Evolutionary conservation across 768 basidiomycete genomes (phyloP).

Genomic region (Phylloporus rhodoxanthus): DNA sequence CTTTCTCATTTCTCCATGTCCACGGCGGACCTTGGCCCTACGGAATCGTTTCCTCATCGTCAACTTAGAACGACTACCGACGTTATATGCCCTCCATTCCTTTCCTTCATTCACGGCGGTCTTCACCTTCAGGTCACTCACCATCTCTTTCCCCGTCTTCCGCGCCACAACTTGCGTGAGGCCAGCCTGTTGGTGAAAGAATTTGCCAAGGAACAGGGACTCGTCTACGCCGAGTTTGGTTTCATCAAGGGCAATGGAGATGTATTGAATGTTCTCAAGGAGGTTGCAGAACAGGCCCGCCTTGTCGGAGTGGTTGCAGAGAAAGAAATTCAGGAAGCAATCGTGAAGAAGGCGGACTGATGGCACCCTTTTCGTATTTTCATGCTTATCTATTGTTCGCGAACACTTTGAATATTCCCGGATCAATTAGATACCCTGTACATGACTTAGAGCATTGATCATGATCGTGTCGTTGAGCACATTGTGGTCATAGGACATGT

Average conservation of each 20-base stretch:
- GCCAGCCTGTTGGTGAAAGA: conserved; percentile 83
- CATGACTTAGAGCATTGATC: neutral
- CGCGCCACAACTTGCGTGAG: conserved; percentile 83
- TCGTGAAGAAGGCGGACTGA: conserved; percentile 41
- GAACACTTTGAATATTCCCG: neutral
- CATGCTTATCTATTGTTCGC: neutral
- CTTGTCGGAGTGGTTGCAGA: conserved; percentile 79
- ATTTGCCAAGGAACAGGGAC: conserved; percentile 77
- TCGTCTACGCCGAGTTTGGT: conserved; percentile 88
- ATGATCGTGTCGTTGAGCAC: neutral
- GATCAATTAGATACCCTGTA: conserved; percentile 15
- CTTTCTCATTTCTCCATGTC: conserved; percentile 97
- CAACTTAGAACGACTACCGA: conserved; percentile 98
- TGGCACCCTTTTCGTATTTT: neutral
- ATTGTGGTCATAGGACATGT: conserved; percentile 17
- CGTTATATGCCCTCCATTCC: conserved; percentile 76
- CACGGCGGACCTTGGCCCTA: conserved; percentile 82
- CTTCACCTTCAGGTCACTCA: conserved; percentile 96
- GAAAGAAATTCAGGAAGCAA: conserved; percentile 60
- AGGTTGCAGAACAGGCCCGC: conserved; percentile 83
- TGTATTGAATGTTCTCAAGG: conserved; percentile 73
- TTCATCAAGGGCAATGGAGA: conserved; percentile 83
- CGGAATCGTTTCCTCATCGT: conserved; percentile 87
- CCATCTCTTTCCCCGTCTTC: conserved; percentile 92
- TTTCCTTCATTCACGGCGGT: conserved; percentile 94